A percentile compares a stretch with the other conserved stretches of the same genome.
These are phyloP conservation scores for Rhizopogon rudus DNA, from an alignment of 768 basidiomycete genomes.

Conservation along the genomic window DNA sequence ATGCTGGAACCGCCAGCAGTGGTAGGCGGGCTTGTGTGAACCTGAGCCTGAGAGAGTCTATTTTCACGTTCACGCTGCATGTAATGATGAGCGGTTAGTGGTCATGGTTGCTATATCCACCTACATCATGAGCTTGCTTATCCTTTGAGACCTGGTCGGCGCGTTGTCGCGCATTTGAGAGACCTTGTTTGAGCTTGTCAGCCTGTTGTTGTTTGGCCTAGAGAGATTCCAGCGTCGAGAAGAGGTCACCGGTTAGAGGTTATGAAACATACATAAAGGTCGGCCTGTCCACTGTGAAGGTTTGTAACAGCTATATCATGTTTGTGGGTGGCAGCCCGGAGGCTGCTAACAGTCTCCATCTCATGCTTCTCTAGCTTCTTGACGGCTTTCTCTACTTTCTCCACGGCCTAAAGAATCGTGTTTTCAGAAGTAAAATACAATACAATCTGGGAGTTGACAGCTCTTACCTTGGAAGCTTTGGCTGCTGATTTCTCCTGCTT, in stretches of 20 bases:
- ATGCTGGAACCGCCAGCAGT: neutral
- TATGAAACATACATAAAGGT: constrained; percentile 33
- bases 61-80: constrained; percentile 15
- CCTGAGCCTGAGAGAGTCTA: constrained; percentile 8
- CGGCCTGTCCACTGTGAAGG: constrained; percentile 37
- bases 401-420: constrained; percentile 27
- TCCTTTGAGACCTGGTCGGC: constrained; percentile 15
- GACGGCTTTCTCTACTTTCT: constrained; percentile 42
- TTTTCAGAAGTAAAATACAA: neutral
- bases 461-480: constrained; percentile 47
- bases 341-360: constrained; percentile 41
- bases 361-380: constrained; percentile 49
- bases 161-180: constrained; percentile 10
- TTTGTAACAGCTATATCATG: constrained; percentile 46
- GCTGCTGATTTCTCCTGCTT: constrained; percentile 48
- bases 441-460: neutral
- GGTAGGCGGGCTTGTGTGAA: constrained; percentile 2
- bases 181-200: constrained; percentile 11
- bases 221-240: neutral
- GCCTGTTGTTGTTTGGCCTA: constrained; percentile 24
- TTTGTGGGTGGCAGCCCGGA: constrained; percentile 48
- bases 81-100: neutral
- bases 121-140: constrained; percentile 20
- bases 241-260: neutral
- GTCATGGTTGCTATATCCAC: neutral